Percentiles rank a stretch among this genome's conserved stretches.
phyloP scores from a whole-genome alignment of 805 yeast genomes.

The Crinitomyces ghanaensis region DNA sequence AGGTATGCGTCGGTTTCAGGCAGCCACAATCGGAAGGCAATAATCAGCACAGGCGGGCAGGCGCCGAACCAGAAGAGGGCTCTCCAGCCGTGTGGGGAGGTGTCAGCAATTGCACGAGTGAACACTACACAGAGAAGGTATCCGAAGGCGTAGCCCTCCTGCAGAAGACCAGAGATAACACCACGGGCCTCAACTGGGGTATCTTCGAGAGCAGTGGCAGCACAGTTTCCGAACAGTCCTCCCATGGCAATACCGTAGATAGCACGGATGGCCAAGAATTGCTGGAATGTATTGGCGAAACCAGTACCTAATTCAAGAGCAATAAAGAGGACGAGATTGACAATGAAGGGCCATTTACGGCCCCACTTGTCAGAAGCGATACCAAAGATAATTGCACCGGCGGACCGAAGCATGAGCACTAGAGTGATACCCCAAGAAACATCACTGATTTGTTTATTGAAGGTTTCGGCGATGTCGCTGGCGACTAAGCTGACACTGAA shows the following conservation, averaged over 20 bases:
- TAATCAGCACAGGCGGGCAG: slow-evolving; percentile 48
- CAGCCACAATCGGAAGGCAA: slow-evolving; percentile 43
- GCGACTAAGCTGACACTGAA: slow-evolving; percentile 49
- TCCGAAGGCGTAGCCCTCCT: slow-evolving; percentile 71
- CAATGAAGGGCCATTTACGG: slow-evolving; percentile 51
- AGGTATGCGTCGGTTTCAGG: slow-evolving; percentile 33
- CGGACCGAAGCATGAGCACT: slow-evolving; percentile 58
- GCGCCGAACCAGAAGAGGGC: slow-evolving; percentile 61
- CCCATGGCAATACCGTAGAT: slow-evolving; percentile 65
- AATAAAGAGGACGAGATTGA: slow-evolving; percentile 39
- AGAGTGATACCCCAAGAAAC: slow-evolving; percentile 64
- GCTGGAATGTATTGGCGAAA: slow-evolving; percentile 43
- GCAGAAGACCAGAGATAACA: slow-evolving; percentile 54
- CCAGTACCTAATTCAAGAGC: slow-evolving; percentile 57
- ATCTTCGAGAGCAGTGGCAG: slow-evolving; percentile 56
- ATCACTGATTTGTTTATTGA: slow-evolving; percentile 34
- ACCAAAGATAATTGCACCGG: slow-evolving; percentile 62
- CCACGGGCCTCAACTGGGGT: slow-evolving; percentile 50
- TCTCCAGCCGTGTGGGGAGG: slow-evolving; percentile 55
- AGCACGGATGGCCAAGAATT: slow-evolving; percentile 51
- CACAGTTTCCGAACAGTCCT: slow-evolving; percentile 53
- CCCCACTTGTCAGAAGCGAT: slow-evolving; percentile 47
- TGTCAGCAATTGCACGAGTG: slow-evolving; percentile 43
- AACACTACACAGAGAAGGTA: slow-evolving; percentile 52
- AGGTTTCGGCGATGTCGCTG: slow-evolving; percentile 36